A percentile compares a stretch with the other conserved stretches of the same genome.
phyloP scores from a whole-genome alignment of 768 basidiomycete species.

The Xerocomus spinulosus region DNA sequence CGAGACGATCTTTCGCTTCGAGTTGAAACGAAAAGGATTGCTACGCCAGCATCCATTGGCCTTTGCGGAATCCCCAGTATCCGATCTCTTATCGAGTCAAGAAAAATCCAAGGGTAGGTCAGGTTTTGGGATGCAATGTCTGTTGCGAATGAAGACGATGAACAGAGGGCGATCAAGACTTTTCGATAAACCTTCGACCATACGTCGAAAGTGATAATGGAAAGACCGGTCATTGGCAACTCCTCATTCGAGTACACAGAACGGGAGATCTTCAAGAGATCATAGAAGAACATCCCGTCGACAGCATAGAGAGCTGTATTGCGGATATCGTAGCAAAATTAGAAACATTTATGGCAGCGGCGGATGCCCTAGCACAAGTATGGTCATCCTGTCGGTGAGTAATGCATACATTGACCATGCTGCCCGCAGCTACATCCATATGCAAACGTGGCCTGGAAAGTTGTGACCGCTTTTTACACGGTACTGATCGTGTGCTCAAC shows the following conservation, averaged over 20 bases:
- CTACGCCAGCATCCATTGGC: slow-evolving; percentile 16
- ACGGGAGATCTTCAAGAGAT: slow-evolving; percentile 1
- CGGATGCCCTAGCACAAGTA: slow-evolving; percentile 23
- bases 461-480: slow-evolving; percentile 25
- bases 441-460: slow-evolving; percentile 27
- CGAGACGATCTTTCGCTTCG: slow-evolving; percentile 21
- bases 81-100: slow-evolving; percentile 14
- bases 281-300: neutral
- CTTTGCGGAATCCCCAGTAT: slow-evolving; percentile 10
- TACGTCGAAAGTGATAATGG: neutral
- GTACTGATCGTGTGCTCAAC: slow-evolving; percentile 2
- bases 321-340: slow-evolving; percentile 20
- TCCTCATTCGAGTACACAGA: slow-evolving; percentile 21
- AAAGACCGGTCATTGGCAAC: slow-evolving; percentile 9
- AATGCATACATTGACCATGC: neutral
- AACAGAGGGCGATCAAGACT: slow-evolving; percentile 13
- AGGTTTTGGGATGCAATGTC: neutral
- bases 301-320: slow-evolving; percentile 15
- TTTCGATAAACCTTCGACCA: slow-evolving; percentile 16
- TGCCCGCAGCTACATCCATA: slow-evolving; percentile 23
- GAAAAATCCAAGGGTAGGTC: slow-evolving; percentile 7
- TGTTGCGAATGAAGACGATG: neutral
- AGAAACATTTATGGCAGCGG: slow-evolving; percentile 22
- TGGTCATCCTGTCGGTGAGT: neutral
- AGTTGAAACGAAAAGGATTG: slow-evolving; percentile 20